These are phyloP conservation scores for Podaxis pistillaris DNA, from an alignment of 768 basidiomycete genomes.

Conservation along the genomic window DNA sequence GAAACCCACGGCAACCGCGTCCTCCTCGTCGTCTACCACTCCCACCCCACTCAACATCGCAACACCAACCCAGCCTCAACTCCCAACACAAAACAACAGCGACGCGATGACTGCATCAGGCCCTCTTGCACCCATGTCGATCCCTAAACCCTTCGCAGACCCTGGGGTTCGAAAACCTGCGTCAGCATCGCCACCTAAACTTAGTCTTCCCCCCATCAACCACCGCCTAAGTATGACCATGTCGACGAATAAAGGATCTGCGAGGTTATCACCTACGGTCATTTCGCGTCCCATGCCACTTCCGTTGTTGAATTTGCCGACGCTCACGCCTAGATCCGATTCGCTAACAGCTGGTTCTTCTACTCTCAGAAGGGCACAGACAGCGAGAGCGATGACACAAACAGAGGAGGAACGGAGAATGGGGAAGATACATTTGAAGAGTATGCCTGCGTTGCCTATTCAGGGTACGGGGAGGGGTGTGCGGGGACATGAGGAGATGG, in stretches of 20 bases:
- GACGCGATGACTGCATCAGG: not conserved
- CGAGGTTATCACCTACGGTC: slow-evolving; percentile 31
- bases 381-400: not conserved
- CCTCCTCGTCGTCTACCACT: not conserved
- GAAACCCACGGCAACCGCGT: not conserved
- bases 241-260: slow-evolving; percentile 14
- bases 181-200: slow-evolving; percentile 13
- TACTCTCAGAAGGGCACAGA: slow-evolving; percentile 2
- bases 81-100: not conserved
- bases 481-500: slow-evolving; percentile 32
- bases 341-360: slow-evolving; percentile 27
- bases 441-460: slow-evolving; percentile 46
- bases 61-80: not conserved
- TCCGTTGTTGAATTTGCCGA: slow-evolving; percentile 49
- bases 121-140: not conserved
- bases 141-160: not conserved
- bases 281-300: slow-evolving; percentile 29
- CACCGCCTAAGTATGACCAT: slow-evolving; percentile 27
- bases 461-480: slow-evolving; percentile 29
- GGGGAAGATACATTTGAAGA: slow-evolving; percentile 40
- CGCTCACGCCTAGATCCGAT: slow-evolving; percentile 23
- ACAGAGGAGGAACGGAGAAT: slow-evolving; percentile 21
- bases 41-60: not conserved
- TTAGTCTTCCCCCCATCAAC: slow-evolving; percentile 21
- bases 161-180: not conserved